Base-by-base conservation (phyloP, 345 rosid genomes). In the Eucalyptus coolabah region DNA sequence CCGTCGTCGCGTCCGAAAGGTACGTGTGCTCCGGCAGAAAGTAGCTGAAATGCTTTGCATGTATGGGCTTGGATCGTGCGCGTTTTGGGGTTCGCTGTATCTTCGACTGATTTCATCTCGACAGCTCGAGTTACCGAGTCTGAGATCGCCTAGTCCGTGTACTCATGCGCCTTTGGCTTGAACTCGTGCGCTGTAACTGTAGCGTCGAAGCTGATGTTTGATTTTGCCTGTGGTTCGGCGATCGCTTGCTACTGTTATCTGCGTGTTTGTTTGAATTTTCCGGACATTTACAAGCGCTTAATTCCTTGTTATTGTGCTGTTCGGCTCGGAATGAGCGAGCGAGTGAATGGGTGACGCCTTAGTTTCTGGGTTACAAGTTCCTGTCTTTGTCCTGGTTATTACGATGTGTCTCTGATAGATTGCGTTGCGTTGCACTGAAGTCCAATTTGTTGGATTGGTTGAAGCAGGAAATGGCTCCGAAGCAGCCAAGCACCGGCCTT, bases 401-500 rank as follows among this genome's bases (percentile, higher is more conserved):
- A 3, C 44, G 60, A 60, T 42, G 37, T n/a, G 49, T 6, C 44
- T 60, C 30, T 28, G 44, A 63, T 44, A 44, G 60, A 26, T 67
- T 88, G 82, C 47, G 7, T 40, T 40, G 85, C 47, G 30, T 21
- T 40, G 47, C 47, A 37, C 85, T 77, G 83, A 77, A 40, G 45
- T 37, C 16, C 14, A 51, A 54, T 87, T 86, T 87, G 88, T 37
- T 87, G 59, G 88, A 37, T 87, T 54, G 44, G 24, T 37, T 24
- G 60, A 30, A 17, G 72, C 90, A 93, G 94, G 90, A 86, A 49
- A 95, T 95, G 97, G 94, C 96, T 87, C 91, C 96, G 23, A 93
- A 93, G 88, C 94, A 91, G 90, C 93, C 94, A 4, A 93, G 90
- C 65, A 92, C 93, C 21, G 97, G 97, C 69, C 93, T 95, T 47